phyloP scores from a whole-genome alignment of 371 early-diverging fungal genomes.

The Gilbertella persicaria region DNA sequence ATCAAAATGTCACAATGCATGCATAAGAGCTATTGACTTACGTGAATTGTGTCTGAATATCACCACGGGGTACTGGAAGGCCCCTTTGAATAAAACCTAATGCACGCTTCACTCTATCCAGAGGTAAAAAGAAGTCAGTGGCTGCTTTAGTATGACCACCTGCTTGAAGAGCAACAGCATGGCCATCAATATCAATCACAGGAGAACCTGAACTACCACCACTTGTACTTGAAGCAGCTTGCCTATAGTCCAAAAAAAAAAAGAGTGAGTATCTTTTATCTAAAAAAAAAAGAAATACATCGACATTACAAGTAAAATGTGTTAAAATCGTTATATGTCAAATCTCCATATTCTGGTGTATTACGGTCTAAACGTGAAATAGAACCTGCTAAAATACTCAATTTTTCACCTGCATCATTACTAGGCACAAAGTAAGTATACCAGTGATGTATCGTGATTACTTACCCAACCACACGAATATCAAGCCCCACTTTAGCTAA shows the following conservation, averaged over 20 bases:
- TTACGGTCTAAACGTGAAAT: constrained; percentile 90
- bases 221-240: constrained; percentile 79
- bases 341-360: constrained; percentile 58
- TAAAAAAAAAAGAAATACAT: background rate
- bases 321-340: constrained; percentile 76
- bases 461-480: constrained; percentile 86
- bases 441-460: background rate
- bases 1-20: background rate
- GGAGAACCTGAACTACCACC: constrained; percentile 90
- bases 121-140: constrained; percentile 92
- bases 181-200: constrained; percentile 90
- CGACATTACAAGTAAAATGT: constrained; percentile 71
- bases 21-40: constrained; percentile 24
- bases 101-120: constrained; percentile 82
- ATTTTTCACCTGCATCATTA: constrained; percentile 94
- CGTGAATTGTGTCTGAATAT: constrained; percentile 84
- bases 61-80: constrained; percentile 81
- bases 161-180: constrained; percentile 91
- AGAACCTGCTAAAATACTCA: constrained; percentile 85
- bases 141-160: constrained; percentile 83
- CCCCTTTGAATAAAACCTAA: constrained; percentile 71
- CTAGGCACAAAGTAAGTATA: constrained; percentile 12
- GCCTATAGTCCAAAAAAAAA: constrained; percentile 32
- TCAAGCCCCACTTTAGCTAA: constrained; percentile 89
- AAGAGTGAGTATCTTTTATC: too few relatives aligned